Evolutionary conservation across 768 basidiomycete genomes (phyloP), one percentile per base, ranked within the genome.

Genomic region (Boletus rufocinnamomeus): DNA sequence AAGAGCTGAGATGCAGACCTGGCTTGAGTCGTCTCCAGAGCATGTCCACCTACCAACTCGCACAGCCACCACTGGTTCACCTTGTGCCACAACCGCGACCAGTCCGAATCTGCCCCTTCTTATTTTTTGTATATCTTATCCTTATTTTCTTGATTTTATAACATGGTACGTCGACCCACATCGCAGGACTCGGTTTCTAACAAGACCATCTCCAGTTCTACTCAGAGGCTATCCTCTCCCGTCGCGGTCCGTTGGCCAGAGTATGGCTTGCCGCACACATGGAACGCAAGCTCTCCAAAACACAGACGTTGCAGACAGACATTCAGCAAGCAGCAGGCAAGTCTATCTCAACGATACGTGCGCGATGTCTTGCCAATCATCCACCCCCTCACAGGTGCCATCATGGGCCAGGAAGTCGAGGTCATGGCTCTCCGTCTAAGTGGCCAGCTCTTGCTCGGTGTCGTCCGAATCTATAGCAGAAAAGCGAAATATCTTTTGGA

Each of bases 201-300:
- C n/a, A 7, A 28, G 13, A 7, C 9, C 23, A 2, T n/a, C 5
- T 28, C 40, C 35, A 92, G 92, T 95, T 95, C 74, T 95, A 93
- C 72, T 94, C 93, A 50, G 94, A 97, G 72, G 88, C 93, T 37
- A 93, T 98, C 74, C 82, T 97, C 64, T 93, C 93, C 47, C 89
- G 94, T 66, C 88, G 93, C 56, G 95, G 96, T 45, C 93, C 96
- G 4, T 80, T 99, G 40, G 96, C 94, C 37, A 93, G 89, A 78
- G 94, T 99, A 80, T 99, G 97, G 97, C 88, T 99, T 54, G 95
- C 96, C 43, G 96, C 97, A 2, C 96, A 98, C 81, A 95, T 96
- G 87, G 95, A 98, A 75, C 86, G 93, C 69, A 98, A 98, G 79
- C 86, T 99, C 68, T 94, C 92, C 65, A 99, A 98, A 76, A 87